Percentiles rank a stretch among this genome's conserved stretches.
phyloP scores from a whole-genome alignment of 306 rosid species.

The Hippophae tibetana region DNA sequence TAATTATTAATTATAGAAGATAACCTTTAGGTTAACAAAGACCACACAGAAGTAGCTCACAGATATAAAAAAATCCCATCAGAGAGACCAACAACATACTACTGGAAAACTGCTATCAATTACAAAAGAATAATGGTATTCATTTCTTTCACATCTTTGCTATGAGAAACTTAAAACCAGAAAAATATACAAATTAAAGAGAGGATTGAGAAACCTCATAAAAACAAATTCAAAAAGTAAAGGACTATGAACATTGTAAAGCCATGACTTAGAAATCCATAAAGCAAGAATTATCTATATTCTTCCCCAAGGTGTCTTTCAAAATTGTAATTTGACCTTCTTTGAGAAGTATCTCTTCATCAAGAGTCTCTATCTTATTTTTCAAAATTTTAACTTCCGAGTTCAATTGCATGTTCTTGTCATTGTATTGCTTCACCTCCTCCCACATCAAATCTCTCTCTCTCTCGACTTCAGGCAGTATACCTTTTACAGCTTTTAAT shows the following conservation, averaged over 20 bases:
- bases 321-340: slow-evolving; percentile 91
- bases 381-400: slow-evolving; percentile 41
- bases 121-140: no score
- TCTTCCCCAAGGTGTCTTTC: slow-evolving; percentile 57
- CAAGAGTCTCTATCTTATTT: slow-evolving; percentile 59
- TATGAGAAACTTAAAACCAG: no score
- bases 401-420: slow-evolving; percentile 67
- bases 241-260: slow-evolving; percentile 45
- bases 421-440: slow-evolving; percentile 65
- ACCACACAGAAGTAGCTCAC: no score
- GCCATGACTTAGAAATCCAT: slow-evolving; percentile 20
- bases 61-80: no score
- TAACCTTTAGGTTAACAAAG: no score
- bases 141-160: no score
- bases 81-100: no score
- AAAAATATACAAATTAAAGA: no score
- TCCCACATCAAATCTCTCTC: slow-evolving; percentile 80
- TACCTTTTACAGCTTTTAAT: slow-evolving; percentile 38
- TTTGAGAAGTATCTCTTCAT: slow-evolving; percentile 65
- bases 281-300: slow-evolving; percentile 42
- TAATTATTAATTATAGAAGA: no score
- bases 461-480: slow-evolving; percentile 53
- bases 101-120: no score
- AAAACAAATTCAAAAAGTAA: slow-evolving; percentile 5
- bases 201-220: no score